Base-by-base conservation (phyloP, 768 basidiomycete species). In the Lentinula boryana region DNA sequence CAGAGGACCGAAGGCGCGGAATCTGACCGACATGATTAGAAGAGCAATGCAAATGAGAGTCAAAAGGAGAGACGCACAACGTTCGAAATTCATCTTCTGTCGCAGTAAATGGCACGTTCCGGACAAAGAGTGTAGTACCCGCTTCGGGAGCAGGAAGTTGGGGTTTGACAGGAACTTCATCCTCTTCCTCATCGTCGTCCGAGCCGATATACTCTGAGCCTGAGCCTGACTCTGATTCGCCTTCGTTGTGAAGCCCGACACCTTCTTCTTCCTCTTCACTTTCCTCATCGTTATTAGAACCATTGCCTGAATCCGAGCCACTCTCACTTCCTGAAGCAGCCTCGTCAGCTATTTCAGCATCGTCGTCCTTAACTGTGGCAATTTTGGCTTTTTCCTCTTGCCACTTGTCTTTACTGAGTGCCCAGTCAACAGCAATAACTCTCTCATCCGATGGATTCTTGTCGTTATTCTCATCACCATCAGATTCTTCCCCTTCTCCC, bases 391-490 rank as follows among this genome's bases (percentile, higher is more conserved):
- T 84, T 66, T 87, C 89, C 69, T 89, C 86, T 70, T 92, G 81
- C 92, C 93, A 97, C 73, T 86, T 89, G 52, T 91, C 89, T 75
- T 97, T 96, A 71, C 93, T 93, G 70, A 98, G 72, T 3, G 95
- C 96, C 93, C 94, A 98, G 75, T 98, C 95, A 31, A 98, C 96
- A 6, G 94, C 93, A 41, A 96, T 91, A 15, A 85, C 75, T 56
- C 94, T 78, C 68, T 83, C 75, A 18, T 72, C 72, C 72, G 71
- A 53, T 72, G 69, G 38, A 12, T 48, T 9, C 12, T 73, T 70
- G 62, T 78, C 74, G 18, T 72, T 75, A 53, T 69, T 72, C 68
- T 64, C 63, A 68, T 70, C 71, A 69, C 70, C 69, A 65, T 68
- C 70, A 74, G 75, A 72, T 66, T 81, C 72, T 68, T 77, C 67